phyloP scores from a whole-genome alignment of 2,329 filamentous ascomycete genomes.

The Mollisia scopiformis region DNA sequence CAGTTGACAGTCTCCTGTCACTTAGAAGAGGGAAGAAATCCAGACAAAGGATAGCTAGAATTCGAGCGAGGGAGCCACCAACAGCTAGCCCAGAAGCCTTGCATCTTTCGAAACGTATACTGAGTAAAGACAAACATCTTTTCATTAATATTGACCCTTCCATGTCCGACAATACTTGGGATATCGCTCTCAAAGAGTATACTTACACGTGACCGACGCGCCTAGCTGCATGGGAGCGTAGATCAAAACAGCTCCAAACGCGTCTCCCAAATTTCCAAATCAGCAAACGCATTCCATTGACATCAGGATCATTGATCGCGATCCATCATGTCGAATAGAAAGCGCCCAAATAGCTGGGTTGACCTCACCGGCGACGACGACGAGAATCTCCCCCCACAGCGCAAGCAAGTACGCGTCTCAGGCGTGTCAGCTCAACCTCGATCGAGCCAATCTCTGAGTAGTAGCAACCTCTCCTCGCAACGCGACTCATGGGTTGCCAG shows the following conservation, averaged over 20 bases:
- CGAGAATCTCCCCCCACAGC: slow-evolving; percentile 22
- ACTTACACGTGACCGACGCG: neutral
- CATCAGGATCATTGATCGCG: neutral
- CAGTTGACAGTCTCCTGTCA: too few species aligned
- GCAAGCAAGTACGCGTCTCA: slow-evolving; percentile 32
- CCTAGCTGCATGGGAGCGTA: neutral
- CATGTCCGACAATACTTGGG: neutral
- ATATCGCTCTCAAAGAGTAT: neutral
- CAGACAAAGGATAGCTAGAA: neutral
- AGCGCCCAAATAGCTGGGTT: slow-evolving; percentile 43
- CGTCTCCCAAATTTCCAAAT: neutral
- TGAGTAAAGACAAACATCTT: neutral
- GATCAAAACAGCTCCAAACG: neutral
- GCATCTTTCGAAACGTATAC: neutral
- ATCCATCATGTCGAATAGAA: slow-evolving; percentile 31
- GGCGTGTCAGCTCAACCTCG: slow-evolving; percentile 19
- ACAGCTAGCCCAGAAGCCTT: neutral
- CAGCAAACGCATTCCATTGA: neutral
- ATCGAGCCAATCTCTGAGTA: slow-evolving; percentile 24
- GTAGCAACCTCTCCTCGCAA: slow-evolving; percentile 3
- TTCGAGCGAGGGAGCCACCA: neutral
- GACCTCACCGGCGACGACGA: slow-evolving; percentile 48
- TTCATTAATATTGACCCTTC: neutral
- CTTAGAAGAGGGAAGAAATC: too few species aligned
- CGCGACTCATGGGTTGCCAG: slow-evolving; percentile 25